Percentiles rank a stretch among this genome's conserved stretches.
phyloP scores from a whole-genome alignment of 2,329 filamentous ascomycete genomes.

The Botrytis byssoidea region DNA sequence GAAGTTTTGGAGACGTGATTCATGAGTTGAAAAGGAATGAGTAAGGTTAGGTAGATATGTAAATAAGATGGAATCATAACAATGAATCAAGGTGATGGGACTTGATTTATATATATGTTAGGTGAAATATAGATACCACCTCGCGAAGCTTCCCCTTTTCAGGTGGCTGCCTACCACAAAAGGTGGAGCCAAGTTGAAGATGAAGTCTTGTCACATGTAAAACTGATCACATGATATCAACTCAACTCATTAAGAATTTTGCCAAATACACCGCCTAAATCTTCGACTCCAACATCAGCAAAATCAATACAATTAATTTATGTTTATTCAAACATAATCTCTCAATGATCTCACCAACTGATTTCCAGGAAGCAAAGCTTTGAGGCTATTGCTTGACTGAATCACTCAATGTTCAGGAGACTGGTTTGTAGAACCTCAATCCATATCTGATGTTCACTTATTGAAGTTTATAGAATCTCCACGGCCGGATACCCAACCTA shows the following conservation, averaged over 20 bases:
- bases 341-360: background rate
- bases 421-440: background rate
- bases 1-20: background rate
- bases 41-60: too few species aligned
- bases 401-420: background rate
- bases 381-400: background rate
- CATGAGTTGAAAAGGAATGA: background rate
- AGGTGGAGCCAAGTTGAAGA: background rate
- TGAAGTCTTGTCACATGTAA: background rate
- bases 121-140: background rate
- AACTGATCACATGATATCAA: background rate
- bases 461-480: slow-evolving; percentile 1
- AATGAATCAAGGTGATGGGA: background rate
- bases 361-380: background rate
- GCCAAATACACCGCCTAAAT: background rate
- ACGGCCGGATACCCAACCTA: background rate
- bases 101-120: background rate
- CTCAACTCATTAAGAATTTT: background rate
- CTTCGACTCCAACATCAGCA: background rate
- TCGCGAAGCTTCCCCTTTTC: background rate
- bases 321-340: background rate
- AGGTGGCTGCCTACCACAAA: background rate
- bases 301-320: background rate
- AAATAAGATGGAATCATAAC: background rate
- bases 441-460: background rate